Percentiles rank a stretch among this genome's conserved stretches.
Evolutionary conservation across 2,329 filamentous ascomycete genomes (phyloP).

Genomic region (Ophiocordyceps unilateralis): DNA sequence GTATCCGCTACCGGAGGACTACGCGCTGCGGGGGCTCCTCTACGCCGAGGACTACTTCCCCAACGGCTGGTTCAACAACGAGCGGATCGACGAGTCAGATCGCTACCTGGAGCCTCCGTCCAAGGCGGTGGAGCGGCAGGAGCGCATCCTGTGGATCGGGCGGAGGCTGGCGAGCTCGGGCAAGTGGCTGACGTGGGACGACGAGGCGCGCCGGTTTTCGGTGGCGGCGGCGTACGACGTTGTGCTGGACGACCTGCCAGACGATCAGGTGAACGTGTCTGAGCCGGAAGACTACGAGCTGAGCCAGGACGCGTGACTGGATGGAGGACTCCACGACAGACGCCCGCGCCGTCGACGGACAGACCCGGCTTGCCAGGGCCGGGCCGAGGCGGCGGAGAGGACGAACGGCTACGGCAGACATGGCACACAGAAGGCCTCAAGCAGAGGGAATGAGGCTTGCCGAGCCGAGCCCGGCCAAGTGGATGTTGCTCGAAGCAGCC

Average conservation of each 20-base stretch:
- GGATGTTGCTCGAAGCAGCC: neutral
- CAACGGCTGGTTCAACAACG: constrained; percentile 36
- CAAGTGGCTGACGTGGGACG: constrained; percentile 30
- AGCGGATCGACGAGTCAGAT: constrained; percentile 49
- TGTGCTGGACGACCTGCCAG: constrained; percentile 2
- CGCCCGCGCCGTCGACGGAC: too few species aligned
- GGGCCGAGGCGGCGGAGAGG: too few species aligned
- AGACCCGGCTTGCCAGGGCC: too few species aligned
- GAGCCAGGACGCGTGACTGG: neutral
- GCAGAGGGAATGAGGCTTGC: neutral
- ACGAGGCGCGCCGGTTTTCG: constrained; percentile 17
- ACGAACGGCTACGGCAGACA: too few species aligned
- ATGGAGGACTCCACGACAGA: too few species aligned
- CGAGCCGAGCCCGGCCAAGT: neutral
- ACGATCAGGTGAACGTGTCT: neutral
- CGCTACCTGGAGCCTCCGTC: constrained; percentile 44
- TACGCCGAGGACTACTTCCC: constrained; percentile 45
- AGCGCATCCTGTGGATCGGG: constrained; percentile 42
- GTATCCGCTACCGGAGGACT: constrained; percentile 52
- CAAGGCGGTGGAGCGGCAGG: constrained; percentile 37
- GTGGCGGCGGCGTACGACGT: constrained; percentile 20
- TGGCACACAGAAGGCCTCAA: too few species aligned
- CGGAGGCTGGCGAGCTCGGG: constrained; percentile 24
- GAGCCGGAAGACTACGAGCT: neutral
- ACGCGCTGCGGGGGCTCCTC: constrained; percentile 43